phyloP scores from a whole-genome alignment of 495 filamentous ascomycete species.

The Podospora conica region DNA sequence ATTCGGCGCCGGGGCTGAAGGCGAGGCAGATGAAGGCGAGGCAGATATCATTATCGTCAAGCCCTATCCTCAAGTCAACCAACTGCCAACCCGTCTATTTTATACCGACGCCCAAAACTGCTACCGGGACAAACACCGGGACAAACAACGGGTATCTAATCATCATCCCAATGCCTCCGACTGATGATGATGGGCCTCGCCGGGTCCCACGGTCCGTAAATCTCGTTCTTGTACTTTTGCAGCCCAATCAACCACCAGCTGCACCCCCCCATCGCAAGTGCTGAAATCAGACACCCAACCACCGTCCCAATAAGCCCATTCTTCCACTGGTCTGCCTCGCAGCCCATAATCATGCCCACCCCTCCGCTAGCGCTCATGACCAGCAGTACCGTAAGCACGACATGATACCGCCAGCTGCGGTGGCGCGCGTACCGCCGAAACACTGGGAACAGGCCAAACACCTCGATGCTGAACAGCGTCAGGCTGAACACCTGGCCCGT shows the following conservation, averaged over 20 bases:
- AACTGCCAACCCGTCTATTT: neutral
- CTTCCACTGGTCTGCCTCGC: slow-evolving; percentile 47
- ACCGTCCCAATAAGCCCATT: slow-evolving; percentile 67
- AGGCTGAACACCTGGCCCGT: slow-evolving; percentile 94
- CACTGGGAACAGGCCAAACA: slow-evolving; percentile 93
- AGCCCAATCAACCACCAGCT: slow-evolving; percentile 97
- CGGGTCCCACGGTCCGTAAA: slow-evolving; percentile 96
- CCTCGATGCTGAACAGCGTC: slow-evolving; percentile 92
- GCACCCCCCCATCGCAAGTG: slow-evolving; percentile 80
- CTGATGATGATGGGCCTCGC: slow-evolving; percentile 73
- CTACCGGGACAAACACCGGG: too few species aligned
- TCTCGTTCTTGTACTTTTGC: slow-evolving; percentile 99
- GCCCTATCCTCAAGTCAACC: neutral
- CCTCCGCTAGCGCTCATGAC: slow-evolving; percentile 73
- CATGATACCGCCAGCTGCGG: slow-evolving; percentile 76
- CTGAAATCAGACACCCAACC: slow-evolving; percentile 58
- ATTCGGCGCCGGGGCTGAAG: neutral
- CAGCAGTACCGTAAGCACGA: slow-evolving; percentile 68
- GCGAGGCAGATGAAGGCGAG: neutral
- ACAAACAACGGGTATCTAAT: slow-evolving; percentile 17
- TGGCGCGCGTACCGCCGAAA: slow-evolving; percentile 83
- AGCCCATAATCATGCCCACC: slow-evolving; percentile 60
- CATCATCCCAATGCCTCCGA: slow-evolving; percentile 44
- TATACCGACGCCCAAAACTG: neutral
- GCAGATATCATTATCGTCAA: neutral